Evolutionary conservation across 371 early-diverging fungal genomes (phyloP).

Genomic region (Coemansia sp.): DNA sequence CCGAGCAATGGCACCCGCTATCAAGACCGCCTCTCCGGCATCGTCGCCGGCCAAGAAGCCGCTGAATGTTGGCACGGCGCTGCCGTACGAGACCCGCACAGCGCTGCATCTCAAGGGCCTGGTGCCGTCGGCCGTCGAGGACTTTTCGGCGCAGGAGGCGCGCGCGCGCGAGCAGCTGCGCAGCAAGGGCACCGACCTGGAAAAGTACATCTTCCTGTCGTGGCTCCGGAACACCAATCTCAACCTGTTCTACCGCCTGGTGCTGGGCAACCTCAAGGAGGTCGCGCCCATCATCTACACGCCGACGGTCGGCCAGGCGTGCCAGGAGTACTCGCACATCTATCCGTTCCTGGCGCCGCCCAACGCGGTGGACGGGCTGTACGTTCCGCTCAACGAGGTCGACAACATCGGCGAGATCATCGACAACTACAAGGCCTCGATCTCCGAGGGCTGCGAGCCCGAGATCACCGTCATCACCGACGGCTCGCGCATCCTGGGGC

Average conservation of each 20-base stretch:
- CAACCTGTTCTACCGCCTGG: slow-evolving; percentile 76
- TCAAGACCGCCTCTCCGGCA: slow-evolving; percentile 18
- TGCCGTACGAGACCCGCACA: slow-evolving; percentile 54
- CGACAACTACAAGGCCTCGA: slow-evolving; percentile 58
- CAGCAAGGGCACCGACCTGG: slow-evolving; percentile 63
- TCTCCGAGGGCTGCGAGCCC: slow-evolving; percentile 40
- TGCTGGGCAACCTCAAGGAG: slow-evolving; percentile 76
- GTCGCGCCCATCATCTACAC: slow-evolving; percentile 85
- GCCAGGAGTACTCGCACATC: slow-evolving; percentile 84
- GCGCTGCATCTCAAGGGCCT: slow-evolving; percentile 67
- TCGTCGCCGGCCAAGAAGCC: slow-evolving; percentile 29
- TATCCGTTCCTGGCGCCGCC: slow-evolving; percentile 62
- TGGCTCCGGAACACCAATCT: slow-evolving; percentile 73
- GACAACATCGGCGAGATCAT: slow-evolving; percentile 72
- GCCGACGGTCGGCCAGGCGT: slow-evolving; percentile 89
- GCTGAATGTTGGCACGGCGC: slow-evolving; percentile 45
- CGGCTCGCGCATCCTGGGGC: slow-evolving; percentile 88
- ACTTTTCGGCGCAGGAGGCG: slow-evolving; percentile 66
- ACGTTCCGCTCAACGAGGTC: slow-evolving; percentile 73
- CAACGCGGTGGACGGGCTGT: slow-evolving; percentile 80
- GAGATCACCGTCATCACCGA: slow-evolving; percentile 87
- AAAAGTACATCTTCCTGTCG: slow-evolving; percentile 83
- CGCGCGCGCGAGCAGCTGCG: slow-evolving; percentile 71
- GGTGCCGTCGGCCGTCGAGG: slow-evolving; percentile 72
- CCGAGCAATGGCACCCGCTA: slow-evolving; percentile 38